Conservation (phyloP, 2,329 filamentous ascomycete genomes). For the Aureobasidium subglaciale region DNA sequence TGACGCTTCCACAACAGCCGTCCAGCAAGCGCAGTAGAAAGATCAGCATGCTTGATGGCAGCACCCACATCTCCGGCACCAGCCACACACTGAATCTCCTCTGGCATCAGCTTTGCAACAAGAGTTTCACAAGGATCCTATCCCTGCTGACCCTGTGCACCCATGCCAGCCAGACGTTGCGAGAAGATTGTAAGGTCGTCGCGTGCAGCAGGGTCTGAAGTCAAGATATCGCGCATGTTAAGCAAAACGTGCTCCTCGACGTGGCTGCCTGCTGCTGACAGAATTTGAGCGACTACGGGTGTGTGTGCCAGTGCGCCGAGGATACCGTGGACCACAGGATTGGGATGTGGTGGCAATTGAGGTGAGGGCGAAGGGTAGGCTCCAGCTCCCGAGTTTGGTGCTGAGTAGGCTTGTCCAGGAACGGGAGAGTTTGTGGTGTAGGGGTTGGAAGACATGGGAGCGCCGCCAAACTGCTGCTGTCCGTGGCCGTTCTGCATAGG, state of each 20-base stretch:
- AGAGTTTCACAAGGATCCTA: not conserved
- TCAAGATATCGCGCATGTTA: slow-evolving; percentile 62
- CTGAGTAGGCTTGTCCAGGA: slow-evolving; percentile 26
- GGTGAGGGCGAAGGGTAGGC: slow-evolving; percentile 16
- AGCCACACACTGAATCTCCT: too few relatives aligned
- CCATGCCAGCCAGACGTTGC: not conserved
- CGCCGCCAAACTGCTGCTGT: slow-evolving; percentile 16
- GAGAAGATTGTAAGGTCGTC: slow-evolving; percentile 27
- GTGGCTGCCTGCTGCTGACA: slow-evolving; percentile 28
- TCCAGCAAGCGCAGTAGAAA: too few relatives aligned
- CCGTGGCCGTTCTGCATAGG: slow-evolving; percentile 18
- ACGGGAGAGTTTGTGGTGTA: slow-evolving; percentile 32
- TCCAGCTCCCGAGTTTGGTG: slow-evolving; percentile 23
- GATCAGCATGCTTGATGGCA: too few relatives aligned
- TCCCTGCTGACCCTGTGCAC: slow-evolving; percentile 5
- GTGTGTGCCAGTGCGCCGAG: slow-evolving; percentile 37
- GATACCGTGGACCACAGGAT: slow-evolving; percentile 32
- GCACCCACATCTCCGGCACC: too few relatives aligned
- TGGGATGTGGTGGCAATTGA: slow-evolving; percentile 21
- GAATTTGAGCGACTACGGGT: slow-evolving; percentile 35
- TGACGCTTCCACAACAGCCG: too few relatives aligned
- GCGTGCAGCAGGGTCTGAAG: slow-evolving; percentile 57
- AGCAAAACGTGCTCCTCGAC: slow-evolving; percentile 56
- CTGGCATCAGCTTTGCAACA: too few relatives aligned
- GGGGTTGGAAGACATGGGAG: slow-evolving; percentile 33